phyloP scores from a whole-genome alignment of 345 rosid species.

The Gossypium turneri region DNA sequence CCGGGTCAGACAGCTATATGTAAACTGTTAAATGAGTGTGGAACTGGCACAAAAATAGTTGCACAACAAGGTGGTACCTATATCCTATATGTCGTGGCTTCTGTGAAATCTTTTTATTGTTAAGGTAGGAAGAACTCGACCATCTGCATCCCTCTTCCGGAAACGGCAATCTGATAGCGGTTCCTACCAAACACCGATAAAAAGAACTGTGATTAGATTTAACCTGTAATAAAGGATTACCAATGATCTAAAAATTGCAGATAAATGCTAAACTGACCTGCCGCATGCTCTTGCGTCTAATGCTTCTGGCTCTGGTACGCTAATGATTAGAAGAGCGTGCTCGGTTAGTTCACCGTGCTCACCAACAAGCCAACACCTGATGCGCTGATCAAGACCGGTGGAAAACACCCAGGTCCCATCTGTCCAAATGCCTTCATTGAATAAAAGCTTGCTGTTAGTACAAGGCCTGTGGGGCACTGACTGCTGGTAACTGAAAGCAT shows the following conservation, averaged over 20 bases:
- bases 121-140: constrained; percentile 43
- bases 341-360: constrained; percentile 19
- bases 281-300: constrained; percentile 62
- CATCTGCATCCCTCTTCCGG: constrained; percentile 94
- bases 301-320: constrained; percentile 94
- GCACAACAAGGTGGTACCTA: constrained; percentile 14
- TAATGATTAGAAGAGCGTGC: constrained; percentile 46
- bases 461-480: not conserved
- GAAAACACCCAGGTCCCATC: constrained; percentile 85
- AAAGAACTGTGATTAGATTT: not conserved
- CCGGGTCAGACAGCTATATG: not conserved
- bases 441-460: constrained; percentile 21
- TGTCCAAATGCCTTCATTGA: constrained; percentile 76
- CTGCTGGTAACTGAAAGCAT: not conserved
- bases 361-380: constrained; percentile 69
- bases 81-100: constrained; percentile 7
- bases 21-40: not conserved
- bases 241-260: not conserved
- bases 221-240: not conserved
- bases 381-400: constrained; percentile 96
- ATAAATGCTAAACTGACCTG: constrained; percentile 41
- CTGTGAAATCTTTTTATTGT: not conserved
- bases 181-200: constrained; percentile 35
- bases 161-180: constrained; percentile 69
- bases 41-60: not conserved